Evolutionary conservation across 257 asterid species (phyloP), one percentile per base, ranked within the genome.

Genomic region (Ilex asprella): DNA sequence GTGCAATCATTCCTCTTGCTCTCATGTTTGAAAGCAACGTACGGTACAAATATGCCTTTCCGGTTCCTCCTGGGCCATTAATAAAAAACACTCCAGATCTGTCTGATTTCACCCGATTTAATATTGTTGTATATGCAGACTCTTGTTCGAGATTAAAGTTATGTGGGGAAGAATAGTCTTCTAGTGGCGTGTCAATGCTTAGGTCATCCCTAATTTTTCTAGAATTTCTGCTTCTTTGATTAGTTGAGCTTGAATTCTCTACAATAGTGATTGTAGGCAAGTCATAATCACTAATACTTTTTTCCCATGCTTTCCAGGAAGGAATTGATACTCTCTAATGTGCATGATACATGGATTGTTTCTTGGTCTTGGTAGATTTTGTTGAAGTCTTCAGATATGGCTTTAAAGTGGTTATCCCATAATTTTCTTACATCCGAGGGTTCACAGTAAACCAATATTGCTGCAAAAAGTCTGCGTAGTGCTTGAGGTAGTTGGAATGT

Each of bases 401-500:
- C 47, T 0, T 63, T 63, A 44, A 59, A 71, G 21, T 55, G 60
- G 12, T 35, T 44, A 3, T 66, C 59, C 64, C 53, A 54, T 12
- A 65, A 10, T 27, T 11, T 58, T 31, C 27, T 57, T 0, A 72
- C 62, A 49, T 62, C 44, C 12, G 16, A 51, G 21, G 69, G 54
- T 11, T 49, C 58, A 55, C 58, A 61, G 44, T 62, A 47, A 2
- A 1, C 41, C 8, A 35, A 35, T 4, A 35, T 35, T 35, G 11
- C 46, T 44, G 64, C 60, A 12, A 68, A 73, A 0, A 64, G 10
- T 21, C 43, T 59, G 15, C 49, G n/a, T 1, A 64, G 14, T 1
- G 41, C 29, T 3, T 35, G 35, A 7, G 69, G 64, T 70, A 63
- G 63, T 67, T 61, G 56, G 56, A 67, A 64, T 4, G 65, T 39